phyloP scores from a whole-genome alignment of 495 filamentous ascomycete species.

The Penicillium alfredii region DNA sequence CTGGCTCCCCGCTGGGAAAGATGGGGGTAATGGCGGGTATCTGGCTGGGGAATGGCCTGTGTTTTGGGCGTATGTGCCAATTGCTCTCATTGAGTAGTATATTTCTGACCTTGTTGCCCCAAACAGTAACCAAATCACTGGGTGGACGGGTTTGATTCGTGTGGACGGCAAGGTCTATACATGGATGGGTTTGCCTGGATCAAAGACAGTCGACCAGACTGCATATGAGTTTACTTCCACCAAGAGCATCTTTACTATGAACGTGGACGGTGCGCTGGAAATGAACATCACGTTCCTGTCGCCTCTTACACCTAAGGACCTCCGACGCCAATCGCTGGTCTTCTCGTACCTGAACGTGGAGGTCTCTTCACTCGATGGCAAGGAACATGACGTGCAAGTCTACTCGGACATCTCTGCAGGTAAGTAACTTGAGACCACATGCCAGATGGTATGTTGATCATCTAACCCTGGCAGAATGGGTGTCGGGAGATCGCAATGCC shows the following conservation, averaged over 20 bases:
- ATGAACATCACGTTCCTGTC: constrained; percentile 56
- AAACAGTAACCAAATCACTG: constrained; percentile 43
- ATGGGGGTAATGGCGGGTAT: constrained; percentile 53
- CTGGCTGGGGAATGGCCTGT: constrained; percentile 52
- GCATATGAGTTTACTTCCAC: constrained; percentile 54
- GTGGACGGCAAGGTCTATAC: constrained; percentile 50
- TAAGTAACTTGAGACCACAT: no score
- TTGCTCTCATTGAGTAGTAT: no score
- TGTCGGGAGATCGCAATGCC: constrained; percentile 45
- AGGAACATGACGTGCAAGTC: constrained; percentile 49
- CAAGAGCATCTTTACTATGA: constrained; percentile 51
- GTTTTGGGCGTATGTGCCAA: constrained; percentile 49
- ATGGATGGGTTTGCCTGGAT: constrained; percentile 49
- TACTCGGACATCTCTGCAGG: constrained; percentile 58
- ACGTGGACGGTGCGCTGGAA: constrained; percentile 39
- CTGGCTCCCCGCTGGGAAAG: constrained; percentile 47
- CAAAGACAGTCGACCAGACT: constrained; percentile 43
- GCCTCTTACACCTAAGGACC: constrained; percentile 50
- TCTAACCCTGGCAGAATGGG: constrained; percentile 53
- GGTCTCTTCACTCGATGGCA: constrained; percentile 47
- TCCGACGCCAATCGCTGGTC: constrained; percentile 48
- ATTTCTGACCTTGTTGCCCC: no score
- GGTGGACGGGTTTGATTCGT: constrained; percentile 52
- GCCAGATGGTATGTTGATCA: no score
- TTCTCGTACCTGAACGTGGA: constrained; percentile 54